Base-by-base conservation (phyloP, 352 stramenopile genomes). In the Achlya hypogyna region DNA sequence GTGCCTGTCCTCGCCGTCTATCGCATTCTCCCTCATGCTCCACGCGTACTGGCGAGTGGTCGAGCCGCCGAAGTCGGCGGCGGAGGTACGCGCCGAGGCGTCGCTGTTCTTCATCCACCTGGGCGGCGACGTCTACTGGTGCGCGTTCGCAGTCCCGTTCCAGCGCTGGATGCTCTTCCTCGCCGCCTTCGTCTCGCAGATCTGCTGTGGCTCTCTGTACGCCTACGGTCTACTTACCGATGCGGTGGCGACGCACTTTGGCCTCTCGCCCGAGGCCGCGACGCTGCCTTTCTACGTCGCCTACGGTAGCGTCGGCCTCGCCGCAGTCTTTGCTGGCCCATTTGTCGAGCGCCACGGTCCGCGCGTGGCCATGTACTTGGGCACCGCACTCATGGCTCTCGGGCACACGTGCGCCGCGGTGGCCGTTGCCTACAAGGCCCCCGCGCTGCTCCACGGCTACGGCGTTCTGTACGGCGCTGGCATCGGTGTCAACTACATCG, bases 151-250 rank as follows among this genome's bases (percentile, higher is more conserved):
- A 14, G 5, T 86, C 45, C 69, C 51, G 18, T 84, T 87, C 62
- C 79, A 74, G 31, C 76, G 79, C 38, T 88, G 80, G 80, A 84
- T 84, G 71, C 75, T 88, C 23, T 85, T 88, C 58, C 69, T 75
- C 38, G 79, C 79, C 16, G 71, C 71, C 35, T 87, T 85, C 65
- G 31, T 82, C 25, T 71, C 82, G 56, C 78, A 87, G 51, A 84
- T 86, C 66, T 85, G 74, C 69, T 81, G 84, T 23, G 81, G 81
- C 58, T 83, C 75, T 42, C 72, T 89, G 56, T 87, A 87, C 75
- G 73, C 78, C 22, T 89, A 77, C 77, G 82, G 74, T 18, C 72
- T 84, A 43, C 70, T 89, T 62, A 86, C 84, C 69, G 74, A 84
- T 65, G 76, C 77, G 16, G 75, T 89, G 20, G 77, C 84, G 54